phyloP scores from a whole-genome alignment of 768 basidiomycete genomes.

The Mycena filopes region DNA sequence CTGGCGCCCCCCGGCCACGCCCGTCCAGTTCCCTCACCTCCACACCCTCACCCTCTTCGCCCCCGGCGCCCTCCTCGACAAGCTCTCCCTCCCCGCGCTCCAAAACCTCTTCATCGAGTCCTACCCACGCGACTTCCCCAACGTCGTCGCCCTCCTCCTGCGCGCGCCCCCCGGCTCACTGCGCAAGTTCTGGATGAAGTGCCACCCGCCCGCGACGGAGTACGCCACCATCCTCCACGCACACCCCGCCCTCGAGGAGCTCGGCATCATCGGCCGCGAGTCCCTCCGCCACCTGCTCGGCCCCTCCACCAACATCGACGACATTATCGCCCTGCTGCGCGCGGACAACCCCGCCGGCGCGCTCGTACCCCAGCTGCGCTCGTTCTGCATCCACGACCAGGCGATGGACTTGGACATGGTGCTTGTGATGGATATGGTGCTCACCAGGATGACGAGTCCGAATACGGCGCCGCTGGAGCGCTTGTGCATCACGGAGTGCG shows the following conservation, averaged over 20 bases:
- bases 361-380: no score
- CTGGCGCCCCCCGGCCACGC: background rate
- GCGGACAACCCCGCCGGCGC: no score
- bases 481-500: slow-evolving; percentile 1
- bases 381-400: no score
- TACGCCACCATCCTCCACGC: background rate
- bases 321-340: background rate
- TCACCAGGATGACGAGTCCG: no score
- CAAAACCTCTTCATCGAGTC: slow-evolving; percentile 9
- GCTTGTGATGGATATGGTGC: no score
- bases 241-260: slow-evolving; percentile 2
- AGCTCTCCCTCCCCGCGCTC: background rate
- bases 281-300: background rate
- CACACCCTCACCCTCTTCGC: slow-evolving; percentile 6
- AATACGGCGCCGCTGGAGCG: no score
- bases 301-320: background rate
- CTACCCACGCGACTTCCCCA: background rate
- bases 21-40: slow-evolving; percentile 4
- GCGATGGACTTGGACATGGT: no score
- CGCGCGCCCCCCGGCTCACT: slow-evolving; percentile 9
- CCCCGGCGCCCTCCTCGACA: slow-evolving; percentile 5
- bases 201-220: background rate
- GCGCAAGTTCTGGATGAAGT: slow-evolving; percentile 15
- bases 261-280: slow-evolving; percentile 10
- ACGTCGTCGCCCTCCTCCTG: slow-evolving; percentile 3